Evolutionary conservation across 306 rosid species (phyloP), one percentile per base, ranked within the genome.

Genomic region (Sechiopsis laciniata): DNA sequence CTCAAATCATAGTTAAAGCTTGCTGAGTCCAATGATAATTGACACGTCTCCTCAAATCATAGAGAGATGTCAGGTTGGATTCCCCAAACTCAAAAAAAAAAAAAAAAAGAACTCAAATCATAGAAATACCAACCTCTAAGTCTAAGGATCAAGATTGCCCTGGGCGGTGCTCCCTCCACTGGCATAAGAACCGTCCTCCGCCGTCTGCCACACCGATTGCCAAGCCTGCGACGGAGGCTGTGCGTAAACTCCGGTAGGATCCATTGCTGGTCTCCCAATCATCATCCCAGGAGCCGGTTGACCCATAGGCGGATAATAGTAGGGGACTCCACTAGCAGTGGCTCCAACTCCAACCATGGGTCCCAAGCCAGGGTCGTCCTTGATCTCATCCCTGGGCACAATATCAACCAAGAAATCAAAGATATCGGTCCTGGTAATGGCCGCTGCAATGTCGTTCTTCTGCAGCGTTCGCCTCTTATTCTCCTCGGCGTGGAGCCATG

Each of bases 401-500:
- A 94, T 94, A 67, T 91, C 99, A 3, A 94, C 97, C 24, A 94
- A 71, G 58, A 94, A 90, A 73, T 91, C 99, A 80, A 90, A 90
- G 32, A 90, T 91, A 59, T 90, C 99, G 21, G 99, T 90, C 46
- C 97, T 74, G 5, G 97, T 91, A 5, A 90, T 86, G 2, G 99
- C 96, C 7, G 97, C 99, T 32, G 97, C 97, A 52, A 91, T 91
- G 69, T 90, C 99, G 55, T 94, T 94, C 80, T 94, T 94, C 92
- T 94, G 99, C 7, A 94, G 81, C 0, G 99, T 94, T 2, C 99
- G 80, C 57, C 99, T 82, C 82, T 94, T 94, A 85, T 94, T 93
- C 86, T 93, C 98, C 79, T 93, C 98, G 55, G 98, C 98, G 80
- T 93, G 98, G 60, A 93, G 91, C 98, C 98, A 93, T 9, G 98